Conservation (phyloP, 768 basidiomycete genomes). For the Calocybe indica region DNA sequence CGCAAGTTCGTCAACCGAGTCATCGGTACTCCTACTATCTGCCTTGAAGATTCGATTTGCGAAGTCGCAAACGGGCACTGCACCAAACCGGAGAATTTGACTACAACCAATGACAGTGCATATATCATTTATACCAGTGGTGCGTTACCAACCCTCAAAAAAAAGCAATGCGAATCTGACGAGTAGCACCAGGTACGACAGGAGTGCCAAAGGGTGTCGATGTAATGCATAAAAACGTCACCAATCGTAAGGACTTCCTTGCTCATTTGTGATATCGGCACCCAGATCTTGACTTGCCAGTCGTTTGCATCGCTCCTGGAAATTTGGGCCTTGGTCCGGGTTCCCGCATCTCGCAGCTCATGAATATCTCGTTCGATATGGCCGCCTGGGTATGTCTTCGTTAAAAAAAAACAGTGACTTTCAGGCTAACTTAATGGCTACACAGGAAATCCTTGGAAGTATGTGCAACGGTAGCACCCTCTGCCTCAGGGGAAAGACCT, state of each 20-base stretch:
- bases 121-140: conserved; percentile 62
- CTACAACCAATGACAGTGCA: conserved; percentile 33
- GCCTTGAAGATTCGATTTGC: conserved; percentile 26
- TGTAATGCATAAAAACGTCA: conserved; percentile 49
- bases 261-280: neutral
- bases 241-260: conserved; percentile 42
- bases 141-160: neutral
- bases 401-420: neutral
- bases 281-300: conserved; percentile 9
- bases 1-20: conserved; percentile 34
- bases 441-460: conserved; percentile 47
- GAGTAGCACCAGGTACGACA: conserved; percentile 27
- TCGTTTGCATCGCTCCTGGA: conserved; percentile 37
- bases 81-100: conserved; percentile 28
- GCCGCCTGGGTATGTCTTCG: conserved; percentile 42
- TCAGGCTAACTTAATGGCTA: conserved; percentile 18
- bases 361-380: conserved; percentile 64
- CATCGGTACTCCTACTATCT: conserved; percentile 18
- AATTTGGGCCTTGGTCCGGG: conserved; percentile 52
- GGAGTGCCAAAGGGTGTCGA: conserved; percentile 55
- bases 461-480: conserved; percentile 46
- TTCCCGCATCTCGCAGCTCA: conserved; percentile 47
- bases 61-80: conserved; percentile 19
- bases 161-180: too few relatives aligned
- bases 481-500: conserved; percentile 44